Evolutionary conservation across 441 rosid genomes (phyloP).

Genomic region (Syzygium malaccense): DNA sequence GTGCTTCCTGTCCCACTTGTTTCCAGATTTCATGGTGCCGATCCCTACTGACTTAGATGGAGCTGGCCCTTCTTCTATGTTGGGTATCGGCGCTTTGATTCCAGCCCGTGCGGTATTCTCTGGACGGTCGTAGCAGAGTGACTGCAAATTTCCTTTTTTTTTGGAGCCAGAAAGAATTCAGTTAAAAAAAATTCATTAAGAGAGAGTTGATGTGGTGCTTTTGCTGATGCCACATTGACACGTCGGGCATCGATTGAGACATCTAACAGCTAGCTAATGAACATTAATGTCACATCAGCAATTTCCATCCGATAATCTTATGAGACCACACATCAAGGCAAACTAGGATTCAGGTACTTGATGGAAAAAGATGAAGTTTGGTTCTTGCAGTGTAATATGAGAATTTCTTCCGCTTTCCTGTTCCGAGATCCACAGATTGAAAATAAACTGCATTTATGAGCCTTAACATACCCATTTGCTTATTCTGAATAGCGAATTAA

Average conservation of each 20-base stretch:
- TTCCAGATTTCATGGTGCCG: no score
- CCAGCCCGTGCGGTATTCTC: neutral
- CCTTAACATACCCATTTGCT: neutral
- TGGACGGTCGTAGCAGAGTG: neutral
- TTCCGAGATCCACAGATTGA: neutral
- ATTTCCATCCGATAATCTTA: neutral
- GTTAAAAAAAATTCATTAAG: neutral
- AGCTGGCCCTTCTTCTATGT: no score
- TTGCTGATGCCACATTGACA: neutral
- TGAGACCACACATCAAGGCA: neutral
- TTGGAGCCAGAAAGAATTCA: neutral
- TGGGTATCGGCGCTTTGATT: no score
- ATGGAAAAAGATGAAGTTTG: neutral
- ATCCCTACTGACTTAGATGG: no score
- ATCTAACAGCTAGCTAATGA: neutral
- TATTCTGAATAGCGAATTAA: neutral
- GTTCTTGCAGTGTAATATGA: neutral
- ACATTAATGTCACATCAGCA: neutral
- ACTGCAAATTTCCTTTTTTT: neutral
- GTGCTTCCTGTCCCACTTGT: no score
- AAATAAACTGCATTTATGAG: neutral
- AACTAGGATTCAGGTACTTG: neutral
- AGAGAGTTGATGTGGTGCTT: neutral
- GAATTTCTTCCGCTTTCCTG: neutral
- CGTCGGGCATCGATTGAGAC: neutral